phyloP scores from a whole-genome alignment of 345 rosid genomes.

The Capsella bursapastoris region DNA sequence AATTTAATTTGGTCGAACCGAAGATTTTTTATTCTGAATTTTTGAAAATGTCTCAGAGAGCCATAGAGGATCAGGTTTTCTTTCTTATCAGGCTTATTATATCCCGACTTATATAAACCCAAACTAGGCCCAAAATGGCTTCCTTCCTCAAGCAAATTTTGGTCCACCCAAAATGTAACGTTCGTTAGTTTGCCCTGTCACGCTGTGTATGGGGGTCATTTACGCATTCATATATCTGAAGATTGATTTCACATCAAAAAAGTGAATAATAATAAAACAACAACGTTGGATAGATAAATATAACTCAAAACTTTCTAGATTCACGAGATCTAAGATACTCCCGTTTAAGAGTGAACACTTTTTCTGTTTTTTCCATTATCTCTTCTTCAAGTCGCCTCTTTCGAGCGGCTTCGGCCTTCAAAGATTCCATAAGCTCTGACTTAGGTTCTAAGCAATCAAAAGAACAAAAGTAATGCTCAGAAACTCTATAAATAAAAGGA shows the following conservation, averaged over 20 bases:
- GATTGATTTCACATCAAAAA: too few relatives aligned
- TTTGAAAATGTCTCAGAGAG: background rate
- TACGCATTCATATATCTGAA: too few relatives aligned
- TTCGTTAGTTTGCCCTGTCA: too few relatives aligned
- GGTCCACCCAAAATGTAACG: too few relatives aligned
- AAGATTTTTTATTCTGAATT: background rate
- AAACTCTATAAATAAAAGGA: background rate
- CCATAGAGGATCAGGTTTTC: background rate
- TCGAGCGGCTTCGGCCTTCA: background rate
- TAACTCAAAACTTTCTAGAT: too few relatives aligned
- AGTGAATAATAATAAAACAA: background rate
- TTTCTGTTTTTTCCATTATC: background rate
- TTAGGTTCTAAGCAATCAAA: background rate
- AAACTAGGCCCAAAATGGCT: background rate
- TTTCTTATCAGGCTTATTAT: background rate
- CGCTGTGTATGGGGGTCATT: too few relatives aligned
- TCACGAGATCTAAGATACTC: too few relatives aligned
- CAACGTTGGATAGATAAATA: too few relatives aligned
- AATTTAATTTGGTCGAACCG: background rate
- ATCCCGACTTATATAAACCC: background rate
- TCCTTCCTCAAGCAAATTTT: too few relatives aligned
- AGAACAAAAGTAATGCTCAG: background rate
- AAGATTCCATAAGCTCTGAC: background rate
- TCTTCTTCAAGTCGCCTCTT: background rate
- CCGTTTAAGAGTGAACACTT: too few relatives aligned